A percentile compares a stretch with the other conserved stretches of the same genome.
Evolutionary conservation across 495 filamentous ascomycete species (phyloP).

Genomic region (Penicillium daleae): DNA sequence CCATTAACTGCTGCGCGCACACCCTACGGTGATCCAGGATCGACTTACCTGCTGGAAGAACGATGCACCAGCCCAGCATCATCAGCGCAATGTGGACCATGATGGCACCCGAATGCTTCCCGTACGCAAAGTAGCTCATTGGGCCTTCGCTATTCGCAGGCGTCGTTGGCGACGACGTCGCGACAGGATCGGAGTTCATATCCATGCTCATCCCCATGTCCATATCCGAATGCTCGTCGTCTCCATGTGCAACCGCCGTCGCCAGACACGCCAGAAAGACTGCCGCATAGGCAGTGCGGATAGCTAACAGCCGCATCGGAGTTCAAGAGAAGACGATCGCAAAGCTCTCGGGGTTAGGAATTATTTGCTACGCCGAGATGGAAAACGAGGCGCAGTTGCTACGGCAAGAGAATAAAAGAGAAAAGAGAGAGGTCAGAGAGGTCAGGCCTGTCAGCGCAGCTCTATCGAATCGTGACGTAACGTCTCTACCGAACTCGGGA

Average conservation of each 20-base stretch:
- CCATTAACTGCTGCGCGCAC: neutral
- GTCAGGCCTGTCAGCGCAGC: slow-evolving; percentile 17
- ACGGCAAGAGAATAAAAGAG: slow-evolving; percentile 7
- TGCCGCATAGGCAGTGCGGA: slow-evolving; percentile 38
- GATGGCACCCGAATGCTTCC: slow-evolving; percentile 68
- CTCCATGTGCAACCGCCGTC: slow-evolving; percentile 42
- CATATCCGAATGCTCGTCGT: slow-evolving; percentile 41
- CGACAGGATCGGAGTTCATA: slow-evolving; percentile 40
- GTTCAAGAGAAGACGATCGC: neutral
- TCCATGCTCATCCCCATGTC: slow-evolving; percentile 47
- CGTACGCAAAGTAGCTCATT: slow-evolving; percentile 76
- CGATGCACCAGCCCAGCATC: slow-evolving; percentile 78
- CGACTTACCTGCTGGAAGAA: slow-evolving; percentile 79
- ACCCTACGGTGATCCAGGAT: neutral
- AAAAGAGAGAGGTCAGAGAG: slow-evolving; percentile 21
- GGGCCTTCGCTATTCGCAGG: slow-evolving; percentile 25
- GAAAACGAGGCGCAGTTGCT: neutral
- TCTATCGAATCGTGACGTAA: slow-evolving; percentile 38
- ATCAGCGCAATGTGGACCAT: slow-evolving; percentile 80
- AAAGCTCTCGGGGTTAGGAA: slow-evolving; percentile 4
- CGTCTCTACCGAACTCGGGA: slow-evolving; percentile 16
- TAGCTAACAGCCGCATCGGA: slow-evolving; percentile 33
- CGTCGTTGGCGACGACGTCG: slow-evolving; percentile 14
- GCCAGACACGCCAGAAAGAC: slow-evolving; percentile 38
- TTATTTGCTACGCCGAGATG: slow-evolving; percentile 2